Evolutionary conservation across 345 rosid genomes (phyloP).

Genomic region (Mercurialis annua): DNA sequence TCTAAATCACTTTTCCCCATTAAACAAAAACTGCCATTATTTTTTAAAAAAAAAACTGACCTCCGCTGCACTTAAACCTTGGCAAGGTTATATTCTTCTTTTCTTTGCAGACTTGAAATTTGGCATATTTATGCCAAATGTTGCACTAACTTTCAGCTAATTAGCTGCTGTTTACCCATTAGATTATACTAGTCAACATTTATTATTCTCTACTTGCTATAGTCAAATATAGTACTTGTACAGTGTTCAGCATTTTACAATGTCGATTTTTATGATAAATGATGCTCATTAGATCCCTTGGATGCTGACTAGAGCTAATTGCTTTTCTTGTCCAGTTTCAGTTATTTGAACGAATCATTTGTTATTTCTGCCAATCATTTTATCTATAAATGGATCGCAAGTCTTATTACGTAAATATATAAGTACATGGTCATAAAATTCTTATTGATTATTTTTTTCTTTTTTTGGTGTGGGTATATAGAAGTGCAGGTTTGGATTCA

Average conservation of each 20-base stretch:
- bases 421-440: neutral
- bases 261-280: neutral
- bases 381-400: too few relatives aligned
- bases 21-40: neutral
- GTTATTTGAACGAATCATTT: too few relatives aligned
- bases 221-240: too few relatives aligned
- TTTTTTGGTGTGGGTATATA: conserved; percentile 29
- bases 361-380: too few relatives aligned
- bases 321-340: too few relatives aligned
- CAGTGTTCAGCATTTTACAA: too few relatives aligned
- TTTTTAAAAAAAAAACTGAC: neutral
- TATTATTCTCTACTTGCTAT: too few relatives aligned
- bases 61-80: neutral
- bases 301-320: neutral
- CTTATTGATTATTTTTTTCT: conserved; percentile 5
- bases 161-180: neutral
- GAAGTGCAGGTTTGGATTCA: conserved; percentile 76
- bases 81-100: too few relatives aligned
- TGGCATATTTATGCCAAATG: neutral
- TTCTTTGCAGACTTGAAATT: neutral
- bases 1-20: neutral
- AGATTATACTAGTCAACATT: neutral
- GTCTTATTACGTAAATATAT: too few relatives aligned
- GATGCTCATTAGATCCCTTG: neutral
- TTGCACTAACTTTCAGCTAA: neutral